Percentiles rank a stretch among this genome's conserved stretches.
Evolutionary conservation across 192 early-diverging fungal genomes (phyloP).

Genomic region (Umbelopsis vinacea): DNA sequence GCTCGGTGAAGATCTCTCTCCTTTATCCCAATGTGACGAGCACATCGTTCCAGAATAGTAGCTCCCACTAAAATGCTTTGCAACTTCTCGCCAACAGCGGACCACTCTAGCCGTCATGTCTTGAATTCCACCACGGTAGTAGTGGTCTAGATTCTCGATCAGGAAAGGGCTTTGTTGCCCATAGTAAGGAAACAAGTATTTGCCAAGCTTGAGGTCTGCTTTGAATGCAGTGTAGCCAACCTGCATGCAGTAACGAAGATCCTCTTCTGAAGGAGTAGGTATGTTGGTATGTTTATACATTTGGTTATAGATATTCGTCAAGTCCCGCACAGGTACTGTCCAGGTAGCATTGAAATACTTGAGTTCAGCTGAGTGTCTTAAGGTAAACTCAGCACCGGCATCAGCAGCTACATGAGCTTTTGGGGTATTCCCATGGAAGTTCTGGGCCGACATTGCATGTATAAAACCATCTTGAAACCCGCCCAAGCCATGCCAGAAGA

Average conservation of each 20-base stretch:
- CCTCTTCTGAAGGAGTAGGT: slow-evolving; percentile 40
- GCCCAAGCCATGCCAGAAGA: slow-evolving; percentile 67
- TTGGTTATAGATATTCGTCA: slow-evolving; percentile 63
- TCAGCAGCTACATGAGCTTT: slow-evolving; percentile 65
- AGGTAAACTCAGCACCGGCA: slow-evolving; percentile 66
- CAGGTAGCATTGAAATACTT: slow-evolving; percentile 44
- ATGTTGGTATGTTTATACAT: slow-evolving; percentile 40
- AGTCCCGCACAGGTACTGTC: slow-evolving; percentile 67
- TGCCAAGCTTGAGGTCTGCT: slow-evolving; percentile 57
- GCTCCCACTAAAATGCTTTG: background rate
- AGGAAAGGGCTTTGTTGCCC: slow-evolving; percentile 75
- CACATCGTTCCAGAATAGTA: background rate
- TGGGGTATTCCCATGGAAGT: slow-evolving; percentile 51
- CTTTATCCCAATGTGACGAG: slow-evolving; percentile 6
- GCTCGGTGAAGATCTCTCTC: background rate
- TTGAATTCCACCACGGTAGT: slow-evolving; percentile 72
- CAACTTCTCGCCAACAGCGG: slow-evolving; percentile 50
- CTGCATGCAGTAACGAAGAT: slow-evolving; percentile 59
- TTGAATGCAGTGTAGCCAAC: slow-evolving; percentile 64
- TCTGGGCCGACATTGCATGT: slow-evolving; percentile 48
- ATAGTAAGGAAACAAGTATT: slow-evolving; percentile 59
- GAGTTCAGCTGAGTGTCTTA: slow-evolving; percentile 47
- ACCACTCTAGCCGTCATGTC: slow-evolving; percentile 63
- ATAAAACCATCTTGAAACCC: slow-evolving; percentile 65
- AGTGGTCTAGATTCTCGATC: slow-evolving; percentile 69